phyloP scores from a whole-genome alignment of 176 grass and related monocot species.

The Rhynchospora breviuscula region DNA sequence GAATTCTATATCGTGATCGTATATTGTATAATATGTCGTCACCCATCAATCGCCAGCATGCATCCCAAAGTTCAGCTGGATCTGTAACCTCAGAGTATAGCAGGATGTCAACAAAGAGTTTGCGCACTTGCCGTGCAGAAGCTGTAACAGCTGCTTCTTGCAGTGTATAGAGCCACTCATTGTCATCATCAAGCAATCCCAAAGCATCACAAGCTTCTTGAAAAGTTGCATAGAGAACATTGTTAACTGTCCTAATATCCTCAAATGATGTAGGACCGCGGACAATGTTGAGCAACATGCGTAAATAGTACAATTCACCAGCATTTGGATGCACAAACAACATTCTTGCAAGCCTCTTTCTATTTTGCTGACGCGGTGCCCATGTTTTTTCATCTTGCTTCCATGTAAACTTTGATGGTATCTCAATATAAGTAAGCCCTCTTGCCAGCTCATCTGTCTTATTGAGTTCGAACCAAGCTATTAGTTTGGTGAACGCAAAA shows the following conservation, averaged over 20 bases:
- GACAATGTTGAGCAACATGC: too few species aligned
- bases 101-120: slow-evolving; percentile 18
- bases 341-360: background rate
- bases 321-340: too few species aligned
- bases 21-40: slow-evolving; percentile 19
- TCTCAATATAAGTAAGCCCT: slow-evolving; percentile 11
- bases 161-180: background rate
- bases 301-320: too few species aligned
- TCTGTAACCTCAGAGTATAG: background rate
- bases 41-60: background rate
- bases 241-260: too few species aligned
- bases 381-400: background rate
- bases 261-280: too few species aligned
- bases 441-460: background rate
- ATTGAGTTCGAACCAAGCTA: slow-evolving; percentile 18
- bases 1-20: too few species aligned
- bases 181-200: slow-evolving; percentile 21
- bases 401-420: slow-evolving; percentile 15
- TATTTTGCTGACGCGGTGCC: background rate
- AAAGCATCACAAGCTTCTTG: background rate
- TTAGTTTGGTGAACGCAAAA: background rate
- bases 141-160: background rate
- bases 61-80: background rate
- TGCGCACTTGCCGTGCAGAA: background rate
- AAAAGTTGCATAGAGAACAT: too few species aligned